These are phyloP conservation scores for Sporothrix phasma DNA, from an alignment of 2,329 filamentous ascomycete species.

Conservation along the genomic window DNA sequence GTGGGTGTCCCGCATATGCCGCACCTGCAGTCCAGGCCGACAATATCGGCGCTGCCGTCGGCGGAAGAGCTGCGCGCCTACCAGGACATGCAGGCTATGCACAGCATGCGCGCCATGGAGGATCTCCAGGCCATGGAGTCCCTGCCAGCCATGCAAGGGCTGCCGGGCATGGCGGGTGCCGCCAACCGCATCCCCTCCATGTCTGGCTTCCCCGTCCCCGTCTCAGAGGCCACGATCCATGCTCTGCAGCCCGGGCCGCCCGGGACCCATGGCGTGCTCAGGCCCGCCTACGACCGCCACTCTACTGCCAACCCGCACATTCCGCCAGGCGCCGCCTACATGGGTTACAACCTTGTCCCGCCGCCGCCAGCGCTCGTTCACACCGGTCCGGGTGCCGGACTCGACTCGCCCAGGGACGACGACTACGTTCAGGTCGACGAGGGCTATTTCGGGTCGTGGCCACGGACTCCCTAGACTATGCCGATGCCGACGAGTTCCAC, in stretches of 20 bases:
- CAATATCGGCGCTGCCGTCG: background rate
- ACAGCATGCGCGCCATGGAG: background rate
- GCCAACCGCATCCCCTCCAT: background rate
- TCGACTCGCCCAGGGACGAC: background rate
- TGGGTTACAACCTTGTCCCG: background rate
- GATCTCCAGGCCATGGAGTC: background rate
- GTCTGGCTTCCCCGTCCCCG: background rate
- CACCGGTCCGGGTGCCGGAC: background rate
- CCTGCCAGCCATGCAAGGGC: background rate
- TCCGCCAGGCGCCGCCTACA: background rate
- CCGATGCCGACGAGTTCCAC: background rate
- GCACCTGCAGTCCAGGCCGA: background rate
- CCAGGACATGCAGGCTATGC: slow-evolving; percentile 1
- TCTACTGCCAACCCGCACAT: background rate
- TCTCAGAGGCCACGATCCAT: background rate
- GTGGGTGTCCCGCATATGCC: background rate
- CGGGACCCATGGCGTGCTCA: background rate
- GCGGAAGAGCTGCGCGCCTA: background rate
- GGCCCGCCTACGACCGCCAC: background rate
- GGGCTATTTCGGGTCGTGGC: background rate
- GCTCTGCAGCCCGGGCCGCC: background rate
- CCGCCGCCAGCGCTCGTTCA: background rate
- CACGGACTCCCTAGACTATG: background rate
- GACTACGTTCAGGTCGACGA: background rate
- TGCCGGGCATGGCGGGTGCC: background rate